Base-by-base conservation (phyloP, 2,329 filamentous ascomycete genomes). In the Rutstroemia sp. region DNA sequence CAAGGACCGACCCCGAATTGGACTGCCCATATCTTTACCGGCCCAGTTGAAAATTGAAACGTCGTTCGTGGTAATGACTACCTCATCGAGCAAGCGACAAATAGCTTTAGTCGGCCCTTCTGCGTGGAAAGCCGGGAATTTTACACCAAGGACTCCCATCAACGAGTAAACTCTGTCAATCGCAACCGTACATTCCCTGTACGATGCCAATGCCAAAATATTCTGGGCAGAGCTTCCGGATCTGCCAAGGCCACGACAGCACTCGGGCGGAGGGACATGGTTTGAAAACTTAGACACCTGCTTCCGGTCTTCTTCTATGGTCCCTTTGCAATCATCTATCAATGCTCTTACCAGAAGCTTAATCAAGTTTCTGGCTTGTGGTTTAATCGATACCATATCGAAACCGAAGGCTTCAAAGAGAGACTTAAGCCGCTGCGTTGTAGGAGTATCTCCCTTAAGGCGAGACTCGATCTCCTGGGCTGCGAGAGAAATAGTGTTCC, bases 31-130 rank as follows among this genome's bases (percentile, higher is more conserved):
- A 17, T 69, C 61, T 58, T 63, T 67, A 4, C 69, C 68, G 7
- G 62, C 63, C 69, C 69, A 71, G 57, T 70, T 70, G 59, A 70
- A 71, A 42, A 70, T 65, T 2, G 69, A 70, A 19, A 71, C 61
- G 42, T 71, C 69, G 52, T 68, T 68, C 27, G 63, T 63, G 4
- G 63, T 61, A 23, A 66, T 67, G 39, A 70, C 54, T 9, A 69
- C 63, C 48, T 69, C 64, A 34, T 70, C 66, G 7, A 71, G 61
- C 10, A 71, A 60, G 12, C 68, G 56, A 19, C 64, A 63, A 8
- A 71, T 59, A 1, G 68, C 68, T 56, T 67, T 70, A n/a, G 60
- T 60, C 14, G 66, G 61, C 12, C 65, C 68, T 51, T 71, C 68
- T 9, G 68, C 68, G 8, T 62, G 60, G 45, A 70, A 71, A 6